These are phyloP conservation scores for Ustilago nuda DNA, from an alignment of 1,284 basidiomycete species.

Conservation along the genomic window DNA sequence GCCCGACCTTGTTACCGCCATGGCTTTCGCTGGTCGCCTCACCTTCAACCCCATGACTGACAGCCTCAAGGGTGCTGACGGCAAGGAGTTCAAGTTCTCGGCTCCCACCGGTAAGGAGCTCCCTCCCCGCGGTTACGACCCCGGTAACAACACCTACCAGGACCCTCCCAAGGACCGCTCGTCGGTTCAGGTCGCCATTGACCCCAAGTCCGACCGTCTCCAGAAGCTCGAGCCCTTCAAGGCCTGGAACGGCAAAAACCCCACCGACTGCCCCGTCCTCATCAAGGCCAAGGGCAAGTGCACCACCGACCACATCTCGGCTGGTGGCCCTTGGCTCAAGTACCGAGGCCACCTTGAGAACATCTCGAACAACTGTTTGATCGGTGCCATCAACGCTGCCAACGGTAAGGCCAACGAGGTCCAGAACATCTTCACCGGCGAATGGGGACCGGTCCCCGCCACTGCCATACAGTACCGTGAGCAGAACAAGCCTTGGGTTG, in stretches of 20 bases:
- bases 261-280: slow-evolving; percentile 87
- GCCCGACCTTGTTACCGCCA: slow-evolving; percentile 96
- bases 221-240: slow-evolving; percentile 92
- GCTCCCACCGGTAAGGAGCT: slow-evolving; percentile 91
- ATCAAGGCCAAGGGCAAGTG: slow-evolving; percentile 99
- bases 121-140: slow-evolving; percentile 92
- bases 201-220: slow-evolving; percentile 90
- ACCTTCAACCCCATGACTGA: slow-evolving; percentile 98
- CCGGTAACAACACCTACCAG: slow-evolving; percentile 97
- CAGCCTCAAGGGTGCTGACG: slow-evolving; percentile 86
- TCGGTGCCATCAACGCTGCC: slow-evolving; percentile 92
- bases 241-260: slow-evolving; percentile 93
- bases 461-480: slow-evolving; percentile 89
- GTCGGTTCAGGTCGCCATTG: slow-evolving; percentile 85
- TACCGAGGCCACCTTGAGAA: slow-evolving; percentile 99
- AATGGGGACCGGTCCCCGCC: slow-evolving; percentile 86
- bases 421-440: slow-evolving; percentile 87
- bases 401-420: slow-evolving; percentile 96
- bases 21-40: slow-evolving; percentile 92
- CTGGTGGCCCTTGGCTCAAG: slow-evolving; percentile 98
- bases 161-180: slow-evolving; percentile 88
- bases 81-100: slow-evolving; percentile 97
- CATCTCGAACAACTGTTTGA: slow-evolving; percentile 98
- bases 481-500: slow-evolving; percentile 91
- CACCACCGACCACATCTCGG: slow-evolving; percentile 80